Evolutionary conservation across 495 filamentous ascomycete species (phyloP).

Genomic region (Neurospora sp.): DNA sequence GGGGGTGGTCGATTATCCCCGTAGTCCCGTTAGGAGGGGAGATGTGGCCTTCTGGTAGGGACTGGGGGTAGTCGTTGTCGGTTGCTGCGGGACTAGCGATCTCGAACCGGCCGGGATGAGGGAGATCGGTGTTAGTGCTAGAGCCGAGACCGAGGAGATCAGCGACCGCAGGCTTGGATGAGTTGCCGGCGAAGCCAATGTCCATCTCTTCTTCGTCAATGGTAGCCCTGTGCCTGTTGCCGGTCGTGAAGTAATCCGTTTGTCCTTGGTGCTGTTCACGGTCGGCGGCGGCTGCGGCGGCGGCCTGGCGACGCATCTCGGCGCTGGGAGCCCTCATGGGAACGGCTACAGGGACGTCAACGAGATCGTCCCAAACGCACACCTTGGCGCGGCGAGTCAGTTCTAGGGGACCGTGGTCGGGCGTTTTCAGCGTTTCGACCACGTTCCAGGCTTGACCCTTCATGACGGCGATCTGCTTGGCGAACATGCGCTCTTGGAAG

Average conservation of each 20-base stretch:
- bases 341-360: constrained; percentile 89
- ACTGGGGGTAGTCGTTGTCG: constrained; percentile 1
- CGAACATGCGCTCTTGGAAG: constrained; percentile 98
- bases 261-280: neutral
- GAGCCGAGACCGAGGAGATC: constrained; percentile 75
- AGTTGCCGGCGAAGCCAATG: constrained; percentile 43
- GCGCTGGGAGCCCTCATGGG: constrained; percentile 77
- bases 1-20: neutral
- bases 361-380: constrained; percentile 95
- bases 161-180: constrained; percentile 38
- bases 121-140: constrained; percentile 51
- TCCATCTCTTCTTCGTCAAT: constrained; percentile 23
- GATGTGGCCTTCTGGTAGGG: neutral
- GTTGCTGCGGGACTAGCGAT: constrained; percentile 41
- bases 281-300: neutral
- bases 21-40: constrained; percentile 2
- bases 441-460: constrained; percentile 99
- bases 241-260: neutral
- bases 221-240: neutral
- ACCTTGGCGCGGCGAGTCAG: constrained; percentile 82
- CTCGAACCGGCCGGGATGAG: constrained; percentile 80
- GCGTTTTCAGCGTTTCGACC: constrained; percentile 86
- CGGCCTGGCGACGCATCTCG: constrained; percentile 55
- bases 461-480: constrained; percentile 93
- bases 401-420: constrained; percentile 88